phyloP scores from a whole-genome alignment of 306 rosid species.

The Albizia julibrissin region DNA sequence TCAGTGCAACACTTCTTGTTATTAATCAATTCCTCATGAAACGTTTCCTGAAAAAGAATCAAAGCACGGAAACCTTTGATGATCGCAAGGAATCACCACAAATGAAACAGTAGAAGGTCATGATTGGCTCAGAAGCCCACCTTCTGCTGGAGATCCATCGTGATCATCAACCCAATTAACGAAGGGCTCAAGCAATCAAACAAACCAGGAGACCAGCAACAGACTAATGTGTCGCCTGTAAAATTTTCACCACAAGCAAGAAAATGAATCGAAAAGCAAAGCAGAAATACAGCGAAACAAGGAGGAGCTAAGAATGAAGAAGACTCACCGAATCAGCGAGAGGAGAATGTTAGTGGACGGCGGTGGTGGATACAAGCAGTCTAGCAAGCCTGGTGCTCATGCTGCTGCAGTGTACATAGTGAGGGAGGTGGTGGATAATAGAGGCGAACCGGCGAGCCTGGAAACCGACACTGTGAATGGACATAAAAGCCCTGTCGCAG shows the following conservation, averaged over 20 bases:
- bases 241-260: background rate
- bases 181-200: background rate
- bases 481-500: constrained; percentile 27
- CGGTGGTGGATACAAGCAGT: background rate
- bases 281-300: background rate
- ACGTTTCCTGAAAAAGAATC: constrained; percentile 27
- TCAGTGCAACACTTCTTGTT: constrained; percentile 40
- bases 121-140: constrained; percentile 13
- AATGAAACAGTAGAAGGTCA: background rate
- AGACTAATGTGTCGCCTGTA: background rate
- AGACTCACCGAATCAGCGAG: constrained; percentile 9
- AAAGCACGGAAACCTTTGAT: background rate
- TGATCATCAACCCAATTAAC: constrained; percentile 17
- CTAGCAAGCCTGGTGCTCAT: constrained; percentile 18
- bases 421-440: background rate
- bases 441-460: background rate
- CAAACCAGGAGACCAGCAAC: background rate
- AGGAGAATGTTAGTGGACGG: background rate
- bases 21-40: constrained; percentile 10
- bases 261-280: background rate
- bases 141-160: constrained; percentile 38
- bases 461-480: constrained; percentile 33
- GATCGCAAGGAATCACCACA: background rate
- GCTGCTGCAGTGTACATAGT: background rate
- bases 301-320: background rate